Evolutionary conservation across 75 land plant genomes (phyloP).

Genomic region (Cryptomeria japonica): DNA sequence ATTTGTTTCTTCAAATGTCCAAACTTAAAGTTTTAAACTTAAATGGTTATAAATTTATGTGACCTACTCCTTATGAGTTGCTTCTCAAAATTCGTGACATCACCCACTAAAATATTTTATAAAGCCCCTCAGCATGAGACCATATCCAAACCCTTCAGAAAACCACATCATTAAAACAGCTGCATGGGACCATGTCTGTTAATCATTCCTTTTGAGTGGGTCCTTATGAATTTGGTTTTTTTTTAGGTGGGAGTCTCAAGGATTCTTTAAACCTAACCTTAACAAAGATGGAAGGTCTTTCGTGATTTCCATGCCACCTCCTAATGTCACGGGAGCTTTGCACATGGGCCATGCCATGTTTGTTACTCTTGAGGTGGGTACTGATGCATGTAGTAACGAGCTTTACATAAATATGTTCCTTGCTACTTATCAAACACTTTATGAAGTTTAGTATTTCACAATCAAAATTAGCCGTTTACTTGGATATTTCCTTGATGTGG

Average conservation of each 20-base stretch:
- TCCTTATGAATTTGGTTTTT: neutral
- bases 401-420: neutral
- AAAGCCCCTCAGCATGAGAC: no score
- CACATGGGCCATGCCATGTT: conserved; percentile 99
- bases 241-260: conserved; percentile 94
- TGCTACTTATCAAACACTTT: neutral
- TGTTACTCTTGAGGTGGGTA: conserved; percentile 92
- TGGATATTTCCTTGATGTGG: neutral
- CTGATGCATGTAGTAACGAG: neutral
- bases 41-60: no score
- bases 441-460: neutral
- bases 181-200: neutral
- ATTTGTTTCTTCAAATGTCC: no score
- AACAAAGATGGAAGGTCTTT: conserved; percentile 72
- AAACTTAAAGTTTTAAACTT: no score
- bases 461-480: neutral
- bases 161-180: neutral
- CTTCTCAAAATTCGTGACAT: no score
- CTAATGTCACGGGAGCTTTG: conserved; percentile 97
- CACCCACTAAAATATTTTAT: no score
- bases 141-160: neutral
- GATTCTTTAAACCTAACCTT: conserved; percentile 77
- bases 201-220: neutral
- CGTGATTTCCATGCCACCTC: conserved; percentile 97
- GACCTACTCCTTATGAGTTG: no score